phyloP scores from a whole-genome alignment of 805 yeast genomes.

The Nakazawaea anatomiae region DNA sequence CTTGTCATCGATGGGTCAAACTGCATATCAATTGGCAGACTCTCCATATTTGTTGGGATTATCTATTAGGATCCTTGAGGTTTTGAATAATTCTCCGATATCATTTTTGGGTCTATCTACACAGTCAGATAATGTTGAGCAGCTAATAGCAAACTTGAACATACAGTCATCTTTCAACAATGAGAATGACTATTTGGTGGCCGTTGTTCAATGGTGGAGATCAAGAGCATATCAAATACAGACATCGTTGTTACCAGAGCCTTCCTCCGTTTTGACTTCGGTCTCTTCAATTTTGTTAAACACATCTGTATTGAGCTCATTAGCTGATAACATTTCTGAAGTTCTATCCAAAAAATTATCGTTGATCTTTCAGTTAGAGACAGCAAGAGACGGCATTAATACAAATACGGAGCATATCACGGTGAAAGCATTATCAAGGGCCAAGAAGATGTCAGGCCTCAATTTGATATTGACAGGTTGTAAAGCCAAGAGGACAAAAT shows the following conservation, averaged over 20 bases:
- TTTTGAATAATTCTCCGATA: conserved; percentile 23
- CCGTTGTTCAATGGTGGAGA: conserved; percentile 70
- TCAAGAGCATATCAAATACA: conserved; percentile 62
- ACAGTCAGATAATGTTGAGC: conserved; percentile 16
- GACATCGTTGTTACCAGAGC: conserved; percentile 57
- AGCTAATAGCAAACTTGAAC: conserved; percentile 16
- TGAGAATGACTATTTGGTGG: conserved; percentile 29
- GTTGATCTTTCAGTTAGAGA: conserved; percentile 55
- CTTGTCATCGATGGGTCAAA: conserved; percentile 59
- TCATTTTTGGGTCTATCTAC: conserved; percentile 20
- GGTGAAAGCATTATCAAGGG: conserved; percentile 47
- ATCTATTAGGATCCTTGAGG: conserved; percentile 38
- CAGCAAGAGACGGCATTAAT: conserved; percentile 56
- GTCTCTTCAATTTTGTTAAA: conserved; percentile 35
- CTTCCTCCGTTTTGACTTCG: conserved; percentile 37
- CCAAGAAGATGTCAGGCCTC: conserved; percentile 53
- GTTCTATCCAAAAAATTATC: conserved; percentile 29
- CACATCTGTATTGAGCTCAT: conserved; percentile 24
- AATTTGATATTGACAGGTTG: conserved; percentile 77
- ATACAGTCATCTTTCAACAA: conserved; percentile 9
- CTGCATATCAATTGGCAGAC: conserved; percentile 57
- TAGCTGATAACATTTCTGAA: conserved; percentile 21
- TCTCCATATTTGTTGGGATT: conserved; percentile 40
- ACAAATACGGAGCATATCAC: conserved; percentile 61
- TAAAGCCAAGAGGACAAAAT: conserved; percentile 81